Evolutionary conservation across 2,329 filamentous ascomycete species (phyloP).

Genomic region (Fusarium continuum): DNA sequence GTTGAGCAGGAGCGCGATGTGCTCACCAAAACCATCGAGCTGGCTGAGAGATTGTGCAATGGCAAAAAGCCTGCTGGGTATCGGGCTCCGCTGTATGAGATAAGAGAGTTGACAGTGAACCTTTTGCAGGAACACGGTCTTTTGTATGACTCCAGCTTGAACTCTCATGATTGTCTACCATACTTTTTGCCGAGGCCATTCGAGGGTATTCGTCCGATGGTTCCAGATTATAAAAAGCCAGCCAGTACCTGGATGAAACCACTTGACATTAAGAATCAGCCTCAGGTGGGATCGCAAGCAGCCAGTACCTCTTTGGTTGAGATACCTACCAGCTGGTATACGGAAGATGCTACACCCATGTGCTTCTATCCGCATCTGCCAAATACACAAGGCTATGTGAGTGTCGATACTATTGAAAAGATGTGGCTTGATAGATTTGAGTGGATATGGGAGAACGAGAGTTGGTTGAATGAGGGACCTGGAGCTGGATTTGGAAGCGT

Average conservation of each 20-base stretch:
- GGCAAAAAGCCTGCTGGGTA: background rate
- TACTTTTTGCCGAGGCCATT: background rate
- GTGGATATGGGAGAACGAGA: background rate
- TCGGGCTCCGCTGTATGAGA: background rate
- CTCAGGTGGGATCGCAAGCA: fast-evolving
- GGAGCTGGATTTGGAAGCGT: background rate
- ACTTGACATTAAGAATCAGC: fast-evolving
- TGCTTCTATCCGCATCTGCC: background rate
- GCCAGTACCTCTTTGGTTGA: fast-evolving
- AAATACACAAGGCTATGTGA: background rate
- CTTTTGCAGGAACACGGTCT: background rate
- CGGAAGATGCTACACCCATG: background rate
- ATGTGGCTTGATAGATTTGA: background rate
- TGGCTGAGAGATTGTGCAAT: background rate
- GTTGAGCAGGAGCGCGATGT: background rate
- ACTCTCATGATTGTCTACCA: background rate
- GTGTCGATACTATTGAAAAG: background rate
- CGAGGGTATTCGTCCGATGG: background rate
- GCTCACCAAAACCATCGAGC: background rate
- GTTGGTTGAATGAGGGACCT: background rate
- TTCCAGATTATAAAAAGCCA: background rate
- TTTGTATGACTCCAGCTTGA: background rate
- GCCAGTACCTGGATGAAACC: background rate
- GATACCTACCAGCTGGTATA: background rate
- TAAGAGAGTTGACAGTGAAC: background rate